Base-by-base conservation (phyloP, 257 asterid species). In the Rhazya stricta region DNA sequence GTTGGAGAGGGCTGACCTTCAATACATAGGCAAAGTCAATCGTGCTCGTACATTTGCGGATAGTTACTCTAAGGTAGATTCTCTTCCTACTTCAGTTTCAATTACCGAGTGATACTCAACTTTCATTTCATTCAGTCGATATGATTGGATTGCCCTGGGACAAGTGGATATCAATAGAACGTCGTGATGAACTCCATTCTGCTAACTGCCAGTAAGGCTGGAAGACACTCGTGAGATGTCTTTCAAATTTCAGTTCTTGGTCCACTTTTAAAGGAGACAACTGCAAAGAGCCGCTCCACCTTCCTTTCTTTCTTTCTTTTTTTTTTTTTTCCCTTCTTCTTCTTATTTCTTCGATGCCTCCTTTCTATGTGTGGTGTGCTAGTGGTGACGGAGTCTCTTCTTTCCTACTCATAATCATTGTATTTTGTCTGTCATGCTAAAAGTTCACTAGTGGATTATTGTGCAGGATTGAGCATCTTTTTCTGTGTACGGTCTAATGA, bases 31-130 rank as follows among this genome's bases (percentile, higher is more conserved):
- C 42, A 91, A 88, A 83, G 73, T 94, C 77, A 92, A 92, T 73
- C 97, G 96, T 36, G 87, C 92, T 18, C 93, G 97, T 77, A 86
- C 90, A 39, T 91, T 92, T 80, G 96, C 98, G 16, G 99, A 95
- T 85, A 89, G 97, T 79, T 91, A 84, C 88, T 95, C 99, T 67
- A 95, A 92, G 96, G 99, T 89, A 76, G 81, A 86, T 67, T 41
- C 46, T 1, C 46, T 65, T 60, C 43, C 43, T 63, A 12, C 74
- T 13, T 51, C 45, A 29, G 48, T 45, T n/a, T 46, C 23, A 43
- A 23, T 63, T 19, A 16, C 27, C 32, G 36, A 19, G 18, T 43
- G 13, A 48, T 67, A 27, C 3, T 27, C 58, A 15, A 29, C 2
- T 67, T 34, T 66, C 18, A 9, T 41, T 54, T 41, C 25, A 29